Percentiles rank a stretch among this genome's conserved stretches.
phyloP scores from a whole-genome alignment of 176 grass and related monocot species.

The Elymus sibiricus region DNA sequence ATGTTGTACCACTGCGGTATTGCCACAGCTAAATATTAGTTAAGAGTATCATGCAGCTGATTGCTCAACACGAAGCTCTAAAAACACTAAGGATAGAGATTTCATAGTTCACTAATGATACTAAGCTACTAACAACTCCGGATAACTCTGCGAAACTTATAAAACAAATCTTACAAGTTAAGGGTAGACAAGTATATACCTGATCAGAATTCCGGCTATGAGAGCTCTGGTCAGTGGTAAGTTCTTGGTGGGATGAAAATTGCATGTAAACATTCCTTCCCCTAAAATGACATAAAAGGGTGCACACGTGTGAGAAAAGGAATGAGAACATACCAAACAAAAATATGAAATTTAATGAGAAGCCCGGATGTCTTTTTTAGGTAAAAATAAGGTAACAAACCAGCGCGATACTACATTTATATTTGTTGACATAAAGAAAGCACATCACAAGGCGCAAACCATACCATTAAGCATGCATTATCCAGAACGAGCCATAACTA shows the following conservation, averaged over 20 bases:
- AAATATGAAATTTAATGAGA: not conserved
- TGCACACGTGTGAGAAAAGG: not conserved
- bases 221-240: constrained; percentile 93
- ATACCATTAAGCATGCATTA: not conserved
- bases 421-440: not conserved
- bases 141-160: not conserved
- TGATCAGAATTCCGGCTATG: constrained; percentile 92
- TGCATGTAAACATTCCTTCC: constrained; percentile 98
- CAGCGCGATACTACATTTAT: not conserved
- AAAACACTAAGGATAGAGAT: not conserved
- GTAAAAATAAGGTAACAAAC: not conserved
- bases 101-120: not conserved
- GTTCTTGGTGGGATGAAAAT: constrained; percentile 96
- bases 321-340: constrained; percentile 4
- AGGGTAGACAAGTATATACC: constrained; percentile 41
- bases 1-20: not conserved
- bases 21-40: not conserved
- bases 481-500: not conserved
- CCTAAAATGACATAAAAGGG: constrained; percentile 47
- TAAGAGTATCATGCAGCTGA: not conserved
- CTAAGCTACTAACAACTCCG: not conserved
- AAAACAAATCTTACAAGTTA: not conserved
- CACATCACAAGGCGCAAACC: not conserved
- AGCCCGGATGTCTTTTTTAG: not conserved
- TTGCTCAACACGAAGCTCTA: not conserved